Evolutionary conservation across 192 early-diverging fungal genomes (phyloP), one percentile per base, ranked within the genome.

Genomic region (Podila epigama): DNA sequence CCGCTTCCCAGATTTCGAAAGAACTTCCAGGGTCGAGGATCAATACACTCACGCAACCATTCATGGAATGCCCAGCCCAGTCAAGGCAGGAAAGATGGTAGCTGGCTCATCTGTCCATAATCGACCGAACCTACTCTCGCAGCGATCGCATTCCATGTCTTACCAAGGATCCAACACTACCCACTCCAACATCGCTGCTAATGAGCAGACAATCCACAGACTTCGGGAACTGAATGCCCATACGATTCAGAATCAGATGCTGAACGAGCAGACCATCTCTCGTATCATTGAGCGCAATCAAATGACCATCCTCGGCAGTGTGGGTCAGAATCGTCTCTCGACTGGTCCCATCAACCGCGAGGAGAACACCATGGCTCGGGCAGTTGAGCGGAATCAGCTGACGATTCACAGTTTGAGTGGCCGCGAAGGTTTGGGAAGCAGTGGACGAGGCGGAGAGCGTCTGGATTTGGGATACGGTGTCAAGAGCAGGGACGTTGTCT

Each of bases 261-360:
- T 91, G 48, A 92, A 88, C 58, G 90, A 92, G 65, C 84, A 84
- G 20, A 91, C 91, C 1, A 91, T 92, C 28, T 89, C 91, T 13
- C 86, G 87, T 60, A 84, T 90, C 66, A 92, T 92, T 72, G 91
- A 92, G 66, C 80, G 86, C 27, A 85, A 87, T 53, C 88, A 91
- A 50, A 62, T 85, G 58, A 84, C 85, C 2, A 80, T 92, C 29
- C 66, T 92, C 18, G 84, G 81, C 35, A 82, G 83, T 6, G 72
- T 82, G 50, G 73, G 81, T 18, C 70, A 79, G 52, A 78, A 60
- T 22, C 66, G 81, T 29, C 39, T 82, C 22, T 63, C 70, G 22
- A 41, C 61, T 12, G 50, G 11, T 15, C 58, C 70, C 8, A 71
- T 60, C 5, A 85, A 85, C 64, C 58, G 78, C 13, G 84, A 82